Base-by-base conservation (phyloP, 805 yeast genomes). In the Debaryomyces prosopidis region DNA sequence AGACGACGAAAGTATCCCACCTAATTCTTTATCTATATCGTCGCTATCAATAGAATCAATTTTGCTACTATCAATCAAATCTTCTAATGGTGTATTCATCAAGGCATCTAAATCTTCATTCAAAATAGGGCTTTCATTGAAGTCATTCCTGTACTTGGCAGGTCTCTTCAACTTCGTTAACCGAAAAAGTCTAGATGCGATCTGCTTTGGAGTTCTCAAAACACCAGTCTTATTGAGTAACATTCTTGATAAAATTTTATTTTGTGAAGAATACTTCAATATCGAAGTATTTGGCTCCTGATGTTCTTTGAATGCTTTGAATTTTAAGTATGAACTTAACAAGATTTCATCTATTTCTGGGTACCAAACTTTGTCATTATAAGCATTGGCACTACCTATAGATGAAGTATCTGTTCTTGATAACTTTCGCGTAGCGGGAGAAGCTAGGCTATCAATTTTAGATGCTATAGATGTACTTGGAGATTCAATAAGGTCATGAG, bases 161-260 rank as follows among this genome's bases (percentile, higher is more conserved):
- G 60, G 40, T 44, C 53, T 55, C 28, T 60, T 60, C 36, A 52
- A 43, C 45, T 60, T 59, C 1, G 67, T 60, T 23, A 65, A 53
- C 18, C 67, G 50, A 40, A 60, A 60, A 10, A 68, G 53, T 40
- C 72, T 58, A 14, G 63, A 53, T 4, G 65, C 61, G 15, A 71
- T 66, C 45, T 71, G 76, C 45, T 68, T 69, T 4, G 73, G 61
- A 1, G 71, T 61, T 44, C 75, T 59, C 31, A 58, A 52, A 1
- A 66, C 53, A 9, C 71, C 71, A 6, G 74, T 63, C 48, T 63
- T 68, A 47, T 63, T 63, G 20, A 57, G 57, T 27, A 72, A 47
- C 75, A 72, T 69, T 39, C 74, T 57, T 3, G 75, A 68, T 36
- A 72, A 54, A 11, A 69, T 64, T 46, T 69, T 71, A 50, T 71